These are phyloP conservation scores for Aspergillus quadricinctus DNA, from an alignment of 2,329 filamentous ascomycete genomes.

Conservation along the genomic window DNA sequence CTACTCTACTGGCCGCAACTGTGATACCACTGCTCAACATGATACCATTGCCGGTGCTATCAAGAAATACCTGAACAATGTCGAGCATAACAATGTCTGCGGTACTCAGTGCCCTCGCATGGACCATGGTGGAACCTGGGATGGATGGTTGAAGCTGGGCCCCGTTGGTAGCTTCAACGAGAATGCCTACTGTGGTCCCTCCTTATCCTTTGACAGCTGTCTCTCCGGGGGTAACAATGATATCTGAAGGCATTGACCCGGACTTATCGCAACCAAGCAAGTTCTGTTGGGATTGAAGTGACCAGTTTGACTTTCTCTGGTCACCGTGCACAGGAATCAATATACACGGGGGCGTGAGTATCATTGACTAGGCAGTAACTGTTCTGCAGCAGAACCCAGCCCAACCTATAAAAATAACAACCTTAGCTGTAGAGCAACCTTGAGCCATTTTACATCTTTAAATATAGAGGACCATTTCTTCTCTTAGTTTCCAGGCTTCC, in stretches of 20 bases:
- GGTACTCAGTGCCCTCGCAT: slow-evolving; percentile 4
- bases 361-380: too few relatives aligned
- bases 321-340: not conserved
- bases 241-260: not conserved
- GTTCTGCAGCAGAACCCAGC: too few relatives aligned
- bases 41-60: slow-evolving; percentile 3
- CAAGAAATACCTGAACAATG: slow-evolving; percentile 1
- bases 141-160: slow-evolving; percentile 9
- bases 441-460: too few relatives aligned
- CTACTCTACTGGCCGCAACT: slow-evolving; percentile 3
- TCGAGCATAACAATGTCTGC: slow-evolving; percentile 3
- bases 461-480: too few relatives aligned
- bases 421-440: too few relatives aligned
- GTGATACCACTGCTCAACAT: slow-evolving; percentile 5
- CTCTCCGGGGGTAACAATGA: not conserved
- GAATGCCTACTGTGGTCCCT: slow-evolving; percentile 5
- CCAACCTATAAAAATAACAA: too few relatives aligned
- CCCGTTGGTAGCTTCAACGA: not conserved
- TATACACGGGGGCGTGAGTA: too few relatives aligned
- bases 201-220: not conserved
- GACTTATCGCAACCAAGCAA: too few relatives aligned
- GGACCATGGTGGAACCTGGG: slow-evolving; percentile 3
- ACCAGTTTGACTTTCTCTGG: too few relatives aligned
- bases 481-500: too few relatives aligned
- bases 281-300: too few relatives aligned